A percentile compares a stretch with the other conserved stretches of the same genome.
Conservation (phyloP, 768 basidiomycete genomes). For the Rhodosporidiobolus sp. region DNA sequence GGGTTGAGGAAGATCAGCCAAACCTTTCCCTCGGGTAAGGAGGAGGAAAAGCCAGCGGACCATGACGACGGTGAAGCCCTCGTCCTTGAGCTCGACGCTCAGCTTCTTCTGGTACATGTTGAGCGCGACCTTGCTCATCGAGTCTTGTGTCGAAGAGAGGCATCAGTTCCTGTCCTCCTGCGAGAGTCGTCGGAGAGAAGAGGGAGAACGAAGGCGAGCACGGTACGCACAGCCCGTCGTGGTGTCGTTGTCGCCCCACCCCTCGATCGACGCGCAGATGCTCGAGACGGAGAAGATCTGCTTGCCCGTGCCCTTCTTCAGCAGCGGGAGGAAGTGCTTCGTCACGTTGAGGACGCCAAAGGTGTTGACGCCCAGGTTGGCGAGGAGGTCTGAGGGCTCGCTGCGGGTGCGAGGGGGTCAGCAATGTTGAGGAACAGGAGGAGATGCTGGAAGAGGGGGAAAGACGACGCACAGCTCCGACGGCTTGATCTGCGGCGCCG, state of each 20-base stretch:
- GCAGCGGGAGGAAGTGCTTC: slow-evolving; percentile 52
- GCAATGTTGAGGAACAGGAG: background rate
- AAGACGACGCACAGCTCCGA: background rate
- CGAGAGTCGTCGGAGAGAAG: too few species aligned
- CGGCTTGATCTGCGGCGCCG: background rate
- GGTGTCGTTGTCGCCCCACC: background rate
- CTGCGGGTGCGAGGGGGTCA: background rate
- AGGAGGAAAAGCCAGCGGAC: too few species aligned
- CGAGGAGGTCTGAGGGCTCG: slow-evolving; percentile 13
- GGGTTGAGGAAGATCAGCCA: too few species aligned
- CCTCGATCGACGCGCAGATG: background rate
- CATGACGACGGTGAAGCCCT: background rate
- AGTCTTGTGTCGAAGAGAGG: too few species aligned
- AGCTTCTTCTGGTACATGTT: slow-evolving; percentile 33
- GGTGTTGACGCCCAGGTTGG: slow-evolving; percentile 47
- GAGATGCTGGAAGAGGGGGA: background rate
- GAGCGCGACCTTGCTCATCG: slow-evolving; percentile 22
- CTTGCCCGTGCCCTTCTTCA: slow-evolving; percentile 36
- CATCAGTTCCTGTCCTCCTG: too few species aligned
- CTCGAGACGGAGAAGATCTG: slow-evolving; percentile 16
- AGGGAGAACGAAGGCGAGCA: too few species aligned
- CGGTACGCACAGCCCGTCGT: background rate
- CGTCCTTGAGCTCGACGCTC: background rate
- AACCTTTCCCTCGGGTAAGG: too few species aligned
- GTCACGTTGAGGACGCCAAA: slow-evolving; percentile 49